Percentiles rank a stretch among this genome's conserved stretches.
phyloP scores from a whole-genome alignment of 2,329 filamentous ascomycete genomes.

The Paecilomyces variotii region DNA sequence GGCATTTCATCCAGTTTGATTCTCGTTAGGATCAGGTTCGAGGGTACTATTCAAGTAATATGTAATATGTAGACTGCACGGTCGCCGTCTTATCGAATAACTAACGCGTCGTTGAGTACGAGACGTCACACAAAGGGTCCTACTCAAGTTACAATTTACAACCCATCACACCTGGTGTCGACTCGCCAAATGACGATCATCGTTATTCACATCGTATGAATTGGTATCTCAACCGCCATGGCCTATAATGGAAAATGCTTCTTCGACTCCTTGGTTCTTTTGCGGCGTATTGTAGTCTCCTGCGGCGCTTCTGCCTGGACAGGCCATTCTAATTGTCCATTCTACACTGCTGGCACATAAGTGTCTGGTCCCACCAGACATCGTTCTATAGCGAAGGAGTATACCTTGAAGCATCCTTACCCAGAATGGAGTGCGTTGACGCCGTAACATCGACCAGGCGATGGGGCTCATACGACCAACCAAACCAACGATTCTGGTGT shows the following conservation, averaged over 20 bases:
- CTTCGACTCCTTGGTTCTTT: not conserved
- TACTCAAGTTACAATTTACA: not conserved
- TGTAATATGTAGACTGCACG: not conserved
- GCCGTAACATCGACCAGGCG: not conserved
- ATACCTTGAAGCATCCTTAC: not conserved
- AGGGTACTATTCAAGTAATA: not conserved
- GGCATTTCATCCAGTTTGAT: not conserved
- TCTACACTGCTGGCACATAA: not conserved
- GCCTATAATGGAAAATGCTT: not conserved
- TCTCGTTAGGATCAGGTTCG: not conserved
- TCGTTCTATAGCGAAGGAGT: not conserved
- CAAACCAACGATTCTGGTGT: not conserved
- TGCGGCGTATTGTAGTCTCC: not conserved
- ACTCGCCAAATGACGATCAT: not conserved
- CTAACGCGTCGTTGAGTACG: not conserved
- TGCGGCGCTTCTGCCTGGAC: not conserved
- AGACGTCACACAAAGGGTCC: not conserved
- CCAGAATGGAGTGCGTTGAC: not conserved
- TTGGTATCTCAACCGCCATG: not conserved
- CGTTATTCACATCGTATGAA: not conserved
- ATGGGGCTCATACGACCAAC: not conserved
- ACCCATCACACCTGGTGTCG: not conserved
- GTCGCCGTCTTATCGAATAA: not conserved
- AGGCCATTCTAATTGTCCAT: not conserved
- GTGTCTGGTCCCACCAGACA: not conserved